These are phyloP conservation scores for Botryobasidium botryosum DNA, from an alignment of 768 basidiomycete genomes.

Conservation along the genomic window DNA sequence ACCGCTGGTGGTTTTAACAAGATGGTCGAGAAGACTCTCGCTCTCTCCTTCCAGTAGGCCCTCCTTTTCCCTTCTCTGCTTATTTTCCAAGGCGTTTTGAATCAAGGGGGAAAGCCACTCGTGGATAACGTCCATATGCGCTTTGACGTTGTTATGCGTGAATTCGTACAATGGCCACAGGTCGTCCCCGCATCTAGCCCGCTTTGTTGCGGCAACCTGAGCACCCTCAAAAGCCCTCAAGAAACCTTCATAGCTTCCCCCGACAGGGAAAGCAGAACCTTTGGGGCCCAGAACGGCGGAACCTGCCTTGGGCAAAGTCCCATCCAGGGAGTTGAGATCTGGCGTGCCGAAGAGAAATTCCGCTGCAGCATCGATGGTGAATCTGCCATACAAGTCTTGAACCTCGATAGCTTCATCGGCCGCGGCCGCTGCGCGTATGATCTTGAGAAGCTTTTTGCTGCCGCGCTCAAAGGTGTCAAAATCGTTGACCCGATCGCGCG, in stretches of 20 bases:
- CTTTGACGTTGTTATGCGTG: neutral
- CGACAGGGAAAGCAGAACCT: neutral
- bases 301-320: slow-evolving; percentile 6
- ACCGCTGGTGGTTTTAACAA: slow-evolving; percentile 1
- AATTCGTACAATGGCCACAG: slow-evolving; percentile 6
- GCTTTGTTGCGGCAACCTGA: neutral
- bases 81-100: slow-evolving; percentile 2
- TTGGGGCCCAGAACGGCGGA: neutral
- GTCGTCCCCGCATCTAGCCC: neutral
- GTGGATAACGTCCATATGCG: neutral
- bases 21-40: slow-evolving; percentile 9
- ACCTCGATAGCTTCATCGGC: slow-evolving; percentile 15
- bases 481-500: slow-evolving; percentile 11
- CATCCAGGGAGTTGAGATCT: slow-evolving; percentile 9
- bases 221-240: slow-evolving; percentile 9
- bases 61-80: neutral
- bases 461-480: slow-evolving; percentile 12
- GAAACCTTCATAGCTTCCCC: slow-evolving; percentile 4
- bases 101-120: slow-evolving; percentile 6
- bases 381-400: slow-evolving; percentile 10
- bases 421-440: slow-evolving; percentile 1
- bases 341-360: slow-evolving; percentile 3
- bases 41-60: slow-evolving; percentile 1
- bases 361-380: slow-evolving; percentile 10
- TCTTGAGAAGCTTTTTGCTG: slow-evolving; percentile 11